Conservation (phyloP, 805 yeast species). For the Priceomyces haplophilus region DNA sequence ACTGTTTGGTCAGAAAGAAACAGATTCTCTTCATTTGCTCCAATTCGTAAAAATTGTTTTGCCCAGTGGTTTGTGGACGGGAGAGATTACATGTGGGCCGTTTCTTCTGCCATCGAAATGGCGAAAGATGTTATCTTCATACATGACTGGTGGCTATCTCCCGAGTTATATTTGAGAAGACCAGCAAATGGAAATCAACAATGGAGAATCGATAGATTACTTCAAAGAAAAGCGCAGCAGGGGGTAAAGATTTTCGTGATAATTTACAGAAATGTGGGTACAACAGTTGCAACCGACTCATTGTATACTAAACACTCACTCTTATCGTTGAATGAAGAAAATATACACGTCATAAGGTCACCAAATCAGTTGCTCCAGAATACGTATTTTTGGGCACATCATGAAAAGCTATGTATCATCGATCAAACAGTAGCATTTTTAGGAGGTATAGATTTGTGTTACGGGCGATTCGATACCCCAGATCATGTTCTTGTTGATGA, state of each 20-base stretch:
- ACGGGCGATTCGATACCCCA: constrained; percentile 94
- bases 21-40: constrained; percentile 90
- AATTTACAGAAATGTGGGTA: constrained; percentile 89
- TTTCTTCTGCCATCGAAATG: constrained; percentile 86
- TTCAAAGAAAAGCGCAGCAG: constrained; percentile 86
- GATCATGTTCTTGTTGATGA: constrained; percentile 91
- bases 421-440: constrained; percentile 87
- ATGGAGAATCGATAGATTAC: constrained; percentile 84
- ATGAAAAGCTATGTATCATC: constrained; percentile 83
- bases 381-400: constrained; percentile 98
- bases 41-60: constrained; percentile 76
- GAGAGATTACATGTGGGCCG: constrained; percentile 95
- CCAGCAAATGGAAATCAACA: constrained; percentile 95
- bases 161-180: constrained; percentile 87
- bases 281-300: constrained; percentile 91
- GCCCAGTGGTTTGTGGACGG: constrained; percentile 98
- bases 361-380: constrained; percentile 93
- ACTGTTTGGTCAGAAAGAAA: constrained; percentile 72
- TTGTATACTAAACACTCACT: constrained; percentile 92
- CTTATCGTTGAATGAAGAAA: constrained; percentile 72
- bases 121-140: constrained; percentile 91
- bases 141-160: constrained; percentile 98
- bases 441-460: constrained; percentile 96
- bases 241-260: constrained; percentile 94
- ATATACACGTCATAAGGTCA: constrained; percentile 86